Base-by-base conservation (phyloP, 2,329 filamentous ascomycete species). In the Diaporthe vexans region DNA sequence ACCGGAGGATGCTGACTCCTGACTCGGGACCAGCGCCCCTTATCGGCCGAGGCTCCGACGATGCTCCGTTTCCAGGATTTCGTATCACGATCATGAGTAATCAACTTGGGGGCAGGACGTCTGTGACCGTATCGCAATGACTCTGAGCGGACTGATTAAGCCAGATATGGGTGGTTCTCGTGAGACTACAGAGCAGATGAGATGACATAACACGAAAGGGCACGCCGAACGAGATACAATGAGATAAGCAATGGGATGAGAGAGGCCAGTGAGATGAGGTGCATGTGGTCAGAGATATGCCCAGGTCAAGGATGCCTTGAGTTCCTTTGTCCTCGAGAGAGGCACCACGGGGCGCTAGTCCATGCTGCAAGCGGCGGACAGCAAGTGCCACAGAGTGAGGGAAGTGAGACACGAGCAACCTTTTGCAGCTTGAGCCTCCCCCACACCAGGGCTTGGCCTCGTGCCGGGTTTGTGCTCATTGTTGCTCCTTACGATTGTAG, bases 11-110 rank as follows among this genome's bases (percentile, higher is more conserved):
- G 68, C 29, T 71, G 54, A 72, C 26, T 29, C 48, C 48, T 59
- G 70, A 63, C 57, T 61, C 70, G 70, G 54, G 54, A 46, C 13
- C 17, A 33, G 48, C 21, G 29, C 13, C 48, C 48, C 57, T 72
- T 65, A 72, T 63, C 70, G 70, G 48, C 48, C 57, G 37, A 33
- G 57, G 29, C 43, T 63, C 70, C 70, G 70, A 63, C 33, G 57
- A 56, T 63, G 70, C 46, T 56, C 70, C 70, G 48, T 72, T 68
- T 9, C 33, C 29, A 68, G 48, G 63, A 15, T 54, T 46, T 43
- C 46, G 48, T 54, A 63, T 35, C 70, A 63, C 48, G 33, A 8
- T n/a, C 63, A 68, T 40, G 33, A 54, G 26, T 29, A 52, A 52
- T 17, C 61, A 24, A 24, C 3, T 37, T 37, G 29, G 46, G 19